Percentiles rank a stretch among this genome's conserved stretches.
These are phyloP conservation scores for Apiospora malaysiana DNA, from an alignment of 2,329 filamentous ascomycete genomes.

Conservation along the genomic window DNA sequence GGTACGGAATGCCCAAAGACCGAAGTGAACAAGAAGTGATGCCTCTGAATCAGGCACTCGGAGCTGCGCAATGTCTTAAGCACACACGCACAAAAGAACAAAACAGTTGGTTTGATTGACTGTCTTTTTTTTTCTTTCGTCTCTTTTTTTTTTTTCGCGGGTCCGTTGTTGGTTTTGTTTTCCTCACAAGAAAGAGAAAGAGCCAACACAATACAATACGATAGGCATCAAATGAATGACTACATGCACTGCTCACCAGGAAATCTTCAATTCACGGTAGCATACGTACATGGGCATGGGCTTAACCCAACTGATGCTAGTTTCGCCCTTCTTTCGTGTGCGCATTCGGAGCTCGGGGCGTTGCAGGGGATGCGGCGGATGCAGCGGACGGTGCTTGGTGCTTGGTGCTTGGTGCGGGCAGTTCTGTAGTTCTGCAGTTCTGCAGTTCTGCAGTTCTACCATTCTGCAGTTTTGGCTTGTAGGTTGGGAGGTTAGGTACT, in stretches of 20 bases:
- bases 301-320: constrained; percentile 7
- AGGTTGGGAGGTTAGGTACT: not conserved
- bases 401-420: not conserved
- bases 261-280: constrained; percentile 12
- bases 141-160: not conserved
- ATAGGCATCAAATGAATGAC: not conserved
- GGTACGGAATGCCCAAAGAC: no score
- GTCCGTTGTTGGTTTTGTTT: not conserved
- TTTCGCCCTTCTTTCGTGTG: not conserved
- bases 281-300: not conserved
- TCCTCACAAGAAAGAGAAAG: not conserved
- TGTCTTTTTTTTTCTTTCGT: no score
- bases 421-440: no score
- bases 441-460: no score
- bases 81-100: not conserved
- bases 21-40: no score
- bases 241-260: constrained; percentile 15
- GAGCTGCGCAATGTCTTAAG: not conserved
- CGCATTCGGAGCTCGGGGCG: constrained; percentile 15
- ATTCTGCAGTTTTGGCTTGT: no score
- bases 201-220: not conserved
- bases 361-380: not conserved
- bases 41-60: no score
- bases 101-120: not conserved
- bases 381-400: not conserved